Evolutionary conservation across 257 asterid species (phyloP).

Genomic region (Jacaranda copaia): DNA sequence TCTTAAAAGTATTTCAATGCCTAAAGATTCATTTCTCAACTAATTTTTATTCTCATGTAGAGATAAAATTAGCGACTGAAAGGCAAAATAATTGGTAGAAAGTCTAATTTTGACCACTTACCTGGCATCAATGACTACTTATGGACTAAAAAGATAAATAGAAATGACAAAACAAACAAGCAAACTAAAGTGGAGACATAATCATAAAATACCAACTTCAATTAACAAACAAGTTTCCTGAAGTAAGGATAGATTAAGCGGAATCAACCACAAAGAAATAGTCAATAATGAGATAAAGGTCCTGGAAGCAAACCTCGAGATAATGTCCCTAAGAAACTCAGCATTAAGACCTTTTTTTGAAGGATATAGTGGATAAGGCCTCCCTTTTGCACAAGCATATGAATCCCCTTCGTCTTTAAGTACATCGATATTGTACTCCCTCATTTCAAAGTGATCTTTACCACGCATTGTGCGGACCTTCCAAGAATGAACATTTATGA

Average conservation of each 20-base stretch:
- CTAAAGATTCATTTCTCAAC: slow-evolving; percentile 20
- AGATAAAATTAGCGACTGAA: background rate
- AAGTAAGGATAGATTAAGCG: background rate
- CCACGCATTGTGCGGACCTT: slow-evolving; percentile 73
- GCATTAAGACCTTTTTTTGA: slow-evolving; percentile 90
- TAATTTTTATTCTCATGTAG: background rate
- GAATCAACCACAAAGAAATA: slow-evolving; percentile 27
- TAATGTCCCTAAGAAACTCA: slow-evolving; percentile 68
- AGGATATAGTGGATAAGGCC: slow-evolving; percentile 95
- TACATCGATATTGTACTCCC: slow-evolving; percentile 81
- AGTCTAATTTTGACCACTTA: slow-evolving; percentile 11
- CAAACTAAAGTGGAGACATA: slow-evolving; percentile 17
- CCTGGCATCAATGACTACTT: slow-evolving; percentile 6
- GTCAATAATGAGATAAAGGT: slow-evolving; percentile 29
- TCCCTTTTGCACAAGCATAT: slow-evolving; percentile 64
- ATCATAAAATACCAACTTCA: slow-evolving; percentile 13
- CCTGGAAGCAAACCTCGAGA: slow-evolving; percentile 69
- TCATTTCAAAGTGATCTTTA: slow-evolving; percentile 89
- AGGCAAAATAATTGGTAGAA: slow-evolving; percentile 11
- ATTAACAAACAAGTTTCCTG: slow-evolving; percentile 1
- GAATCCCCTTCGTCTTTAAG: slow-evolving; percentile 73
- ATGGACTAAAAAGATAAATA: slow-evolving; percentile 15
- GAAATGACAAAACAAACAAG: background rate
- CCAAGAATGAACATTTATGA: slow-evolving; percentile 39
- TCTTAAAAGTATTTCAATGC: background rate